Evolutionary conservation across 352 stramenopile genomes (phyloP).

Genomic region (Blastocystis sp.): DNA sequence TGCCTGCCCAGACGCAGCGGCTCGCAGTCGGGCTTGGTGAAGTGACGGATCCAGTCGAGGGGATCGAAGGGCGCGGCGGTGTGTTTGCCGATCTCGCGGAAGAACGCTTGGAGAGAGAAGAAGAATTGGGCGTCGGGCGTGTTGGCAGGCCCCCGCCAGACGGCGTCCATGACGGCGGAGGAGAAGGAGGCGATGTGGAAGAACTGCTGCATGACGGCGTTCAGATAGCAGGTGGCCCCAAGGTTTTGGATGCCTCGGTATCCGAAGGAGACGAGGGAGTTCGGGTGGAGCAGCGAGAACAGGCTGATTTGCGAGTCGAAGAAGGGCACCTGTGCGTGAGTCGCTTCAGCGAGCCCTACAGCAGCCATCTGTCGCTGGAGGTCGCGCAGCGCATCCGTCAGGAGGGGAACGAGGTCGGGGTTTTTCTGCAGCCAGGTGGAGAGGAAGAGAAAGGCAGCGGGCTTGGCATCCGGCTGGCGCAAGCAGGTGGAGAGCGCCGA

Average conservation of each 20-base stretch:
- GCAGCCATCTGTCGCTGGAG: no score
- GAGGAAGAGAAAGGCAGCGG: no score
- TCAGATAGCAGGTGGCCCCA: conserved; percentile 75
- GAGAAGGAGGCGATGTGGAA: conserved; percentile 72
- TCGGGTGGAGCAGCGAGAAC: not conserved
- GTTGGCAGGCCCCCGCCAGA: not conserved
- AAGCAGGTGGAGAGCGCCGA: no score
- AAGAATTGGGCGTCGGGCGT: conserved; percentile 68
- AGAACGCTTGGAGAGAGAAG: conserved; percentile 74
- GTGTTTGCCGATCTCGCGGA: conserved; percentile 70
- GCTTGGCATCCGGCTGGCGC: no score
- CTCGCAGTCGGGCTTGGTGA: conserved; percentile 71
- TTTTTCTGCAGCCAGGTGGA: no score
- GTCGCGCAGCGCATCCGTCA: no score
- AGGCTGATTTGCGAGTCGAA: not conserved
- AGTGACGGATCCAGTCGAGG: conserved; percentile 70
- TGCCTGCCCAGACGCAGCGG: conserved; percentile 73
- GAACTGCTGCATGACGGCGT: conserved; percentile 74
- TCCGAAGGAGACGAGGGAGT: not conserved
- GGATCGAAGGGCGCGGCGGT: conserved; percentile 71
- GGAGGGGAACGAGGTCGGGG: no score
- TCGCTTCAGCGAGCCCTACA: no score
- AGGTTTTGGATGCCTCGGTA: conserved; percentile 72
- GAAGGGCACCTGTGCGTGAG: not conserved
- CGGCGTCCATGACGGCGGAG: conserved; percentile 62